phyloP scores from a whole-genome alignment of 2,329 filamentous ascomycete species.

The Tolypocladium sp. region DNA sequence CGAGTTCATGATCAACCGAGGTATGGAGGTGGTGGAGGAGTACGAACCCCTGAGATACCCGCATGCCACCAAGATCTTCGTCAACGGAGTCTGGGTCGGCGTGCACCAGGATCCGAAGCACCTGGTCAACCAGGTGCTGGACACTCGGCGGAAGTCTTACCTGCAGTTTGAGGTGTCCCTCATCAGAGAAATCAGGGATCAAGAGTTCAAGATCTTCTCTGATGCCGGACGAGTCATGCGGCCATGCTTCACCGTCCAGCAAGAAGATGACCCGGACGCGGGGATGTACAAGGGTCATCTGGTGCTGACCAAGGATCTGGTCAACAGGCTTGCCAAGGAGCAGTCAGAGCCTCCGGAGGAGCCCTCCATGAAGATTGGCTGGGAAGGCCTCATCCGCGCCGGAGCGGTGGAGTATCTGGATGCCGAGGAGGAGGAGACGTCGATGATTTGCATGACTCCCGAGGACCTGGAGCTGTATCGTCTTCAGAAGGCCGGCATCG shows the following conservation, averaged over 20 bases:
- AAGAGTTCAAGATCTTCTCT: conserved; percentile 97
- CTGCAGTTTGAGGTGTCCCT: conserved; percentile 90
- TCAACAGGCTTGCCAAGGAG: conserved; percentile 64
- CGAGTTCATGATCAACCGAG: conserved; percentile 90
- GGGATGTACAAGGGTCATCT: conserved; percentile 55
- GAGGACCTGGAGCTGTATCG: conserved; percentile 81
- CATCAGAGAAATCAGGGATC: conserved; percentile 90
- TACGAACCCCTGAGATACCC: conserved; percentile 81
- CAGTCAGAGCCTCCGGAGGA: conserved; percentile 59
- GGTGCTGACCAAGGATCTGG: conserved; percentile 73
- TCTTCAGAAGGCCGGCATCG: conserved; percentile 57
- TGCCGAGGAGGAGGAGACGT: conserved; percentile 94
- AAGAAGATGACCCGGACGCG: conserved; percentile 64
- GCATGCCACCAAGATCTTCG: conserved; percentile 93
- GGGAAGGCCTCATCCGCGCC: conserved; percentile 74
- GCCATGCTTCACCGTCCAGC: conserved; percentile 88
- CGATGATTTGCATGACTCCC: conserved; percentile 99
- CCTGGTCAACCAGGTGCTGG: conserved; percentile 69
- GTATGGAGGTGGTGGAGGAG: conserved; percentile 95
- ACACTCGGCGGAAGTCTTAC: conserved; percentile 69
- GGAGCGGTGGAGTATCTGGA: conserved; percentile 95
- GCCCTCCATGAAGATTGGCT: conserved; percentile 61
- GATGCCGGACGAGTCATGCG: conserved; percentile 93
- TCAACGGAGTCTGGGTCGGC: conserved; percentile 97
- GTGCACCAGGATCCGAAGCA: conserved; percentile 83